These are phyloP conservation scores for Areca catechu DNA, from an alignment of 176 grass and related monocot species.

Conservation along the genomic window DNA sequence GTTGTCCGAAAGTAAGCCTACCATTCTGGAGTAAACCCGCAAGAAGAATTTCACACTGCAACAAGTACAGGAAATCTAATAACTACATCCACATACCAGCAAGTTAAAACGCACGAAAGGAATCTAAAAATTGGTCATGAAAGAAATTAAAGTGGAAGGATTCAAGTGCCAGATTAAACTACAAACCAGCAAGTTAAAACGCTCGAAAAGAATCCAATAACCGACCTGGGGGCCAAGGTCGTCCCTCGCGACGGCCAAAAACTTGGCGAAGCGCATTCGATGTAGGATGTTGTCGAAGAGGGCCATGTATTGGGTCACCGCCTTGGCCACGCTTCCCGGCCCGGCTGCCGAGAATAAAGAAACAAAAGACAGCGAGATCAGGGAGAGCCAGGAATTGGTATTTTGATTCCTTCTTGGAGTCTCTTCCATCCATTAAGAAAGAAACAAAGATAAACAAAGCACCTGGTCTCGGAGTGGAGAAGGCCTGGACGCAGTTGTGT, in stretches of 20 bases:
- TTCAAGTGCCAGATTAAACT: no score
- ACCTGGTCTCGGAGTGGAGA: slow-evolving; percentile 31
- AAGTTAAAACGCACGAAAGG: no score
- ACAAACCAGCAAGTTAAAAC: no score
- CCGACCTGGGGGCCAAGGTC: slow-evolving; percentile 40
- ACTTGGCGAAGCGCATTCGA: slow-evolving; percentile 67
- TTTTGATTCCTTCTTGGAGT: no score
- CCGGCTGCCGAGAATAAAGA: slow-evolving; percentile 14
- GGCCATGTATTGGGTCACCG: slow-evolving; percentile 44
- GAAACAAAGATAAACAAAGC: background rate
- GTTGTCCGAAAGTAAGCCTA: slow-evolving; percentile 86
- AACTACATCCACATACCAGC: no score
- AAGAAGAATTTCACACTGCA: slow-evolving; percentile 65
- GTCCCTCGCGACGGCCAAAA: slow-evolving; percentile 35
- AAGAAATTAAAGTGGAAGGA: no score
- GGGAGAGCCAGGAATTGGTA: no score
- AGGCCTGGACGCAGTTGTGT: slow-evolving; percentile 86
- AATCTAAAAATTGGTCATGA: background rate
- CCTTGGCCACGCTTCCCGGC: slow-evolving; percentile 24
- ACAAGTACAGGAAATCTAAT: background rate
- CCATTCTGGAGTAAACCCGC: slow-evolving; percentile 80
- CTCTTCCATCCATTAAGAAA: no score
- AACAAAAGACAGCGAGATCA: background rate
- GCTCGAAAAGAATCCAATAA: background rate
- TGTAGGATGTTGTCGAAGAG: slow-evolving; percentile 75